Base-by-base conservation (phyloP, 176 grass and related monocot species). In the Carex cristatella region DNA sequence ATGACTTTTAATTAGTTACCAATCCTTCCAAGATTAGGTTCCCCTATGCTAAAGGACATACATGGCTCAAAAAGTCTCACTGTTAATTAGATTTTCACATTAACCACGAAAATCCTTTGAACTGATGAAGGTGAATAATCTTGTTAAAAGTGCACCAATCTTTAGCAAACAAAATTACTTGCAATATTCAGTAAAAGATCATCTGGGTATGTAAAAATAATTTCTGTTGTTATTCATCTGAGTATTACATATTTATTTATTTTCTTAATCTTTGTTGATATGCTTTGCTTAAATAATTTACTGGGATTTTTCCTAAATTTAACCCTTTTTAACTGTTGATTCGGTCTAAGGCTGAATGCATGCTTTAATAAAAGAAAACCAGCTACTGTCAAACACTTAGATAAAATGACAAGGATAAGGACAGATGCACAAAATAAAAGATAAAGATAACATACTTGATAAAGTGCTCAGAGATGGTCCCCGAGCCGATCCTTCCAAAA, bases 381-480 rank as follows among this genome's bases (percentile, higher is more conserved):
- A 32, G 48, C 28, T 15, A 76, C 23, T 54, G 27, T 76, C 72
- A 76, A 27, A 75, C 48, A 55, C 46, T 55, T 55, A 55, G 23
- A 76, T n/a, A 16, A 86, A 57, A 66, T 66, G 42, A 15, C 18
- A 67, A 79, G 64, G 53, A 80, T 51, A 48, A 9, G 8, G 46
- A 54, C 46, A 69, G 42, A 74, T 61, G 61, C 62, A 59, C 44
- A 44, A 19, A 31, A 19, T 27, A 0, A 18, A 16, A 1, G 12
- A 42, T 13, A 46, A 80, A 5, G 6, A 60, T 8, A 33, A 82
- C 91, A 58, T 90, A 98, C 96, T 94, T 93, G 91, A 98, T 89
- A 88, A 95, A 98, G 33, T 95, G 86, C 85, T 98, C 96, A 23
- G 96, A 98, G 86, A 94, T 89, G 84, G 91, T 92, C 28, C 96